Base-by-base conservation (phyloP, 306 rosid genomes). In the Castanea mollissima region DNA sequence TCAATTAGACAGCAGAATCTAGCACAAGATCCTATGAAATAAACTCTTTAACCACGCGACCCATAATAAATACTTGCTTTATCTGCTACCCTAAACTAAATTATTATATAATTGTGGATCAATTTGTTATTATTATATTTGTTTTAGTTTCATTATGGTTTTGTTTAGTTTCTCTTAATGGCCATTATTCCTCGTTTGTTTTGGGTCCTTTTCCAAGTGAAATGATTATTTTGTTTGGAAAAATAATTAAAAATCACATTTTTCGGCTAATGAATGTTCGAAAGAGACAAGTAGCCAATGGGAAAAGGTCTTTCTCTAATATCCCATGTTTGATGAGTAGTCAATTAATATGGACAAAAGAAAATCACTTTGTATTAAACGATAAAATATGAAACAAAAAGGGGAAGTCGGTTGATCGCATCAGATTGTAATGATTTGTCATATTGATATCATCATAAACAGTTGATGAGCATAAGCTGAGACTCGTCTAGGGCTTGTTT, bases 341-440 rank as follows among this genome's bases (percentile, higher is more conserved):
- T 29, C 18, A 69, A 83, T 82, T 8, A 29, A 71, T 56, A 62
- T 23, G 31, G 29, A 60, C 7, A 67, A 57, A 78, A 46, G 29
- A 12, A 79, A 49, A 11, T 12, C 78, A 86, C 71, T 56, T 83
- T 81, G 54, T 70, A 62, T 70, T 81, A 80, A 87, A 85, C 79
- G 81, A 88, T 70, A 82, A 44, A 78, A 91, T 76, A 74, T 51
- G 55, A 20, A 72, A 73, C 64, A 79, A 70, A 81, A 85, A 85
- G 77, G 83, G 76, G 80, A 88, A 91, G 94, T 93, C 97, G 96
- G 97, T 88, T 75, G 90, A 88, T 91, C 89, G 87, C 83, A 91
- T 93, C 86, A 74, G 77, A 83, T 81, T 84, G 92, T 84, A 84
- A 89, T 89, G 89, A 91, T 89, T 89, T 77, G 72, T 83, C 78